These are phyloP conservation scores for Phytophthora aleatoria DNA, from an alignment of 352 stramenopile species.

Conservation along the genomic window DNA sequence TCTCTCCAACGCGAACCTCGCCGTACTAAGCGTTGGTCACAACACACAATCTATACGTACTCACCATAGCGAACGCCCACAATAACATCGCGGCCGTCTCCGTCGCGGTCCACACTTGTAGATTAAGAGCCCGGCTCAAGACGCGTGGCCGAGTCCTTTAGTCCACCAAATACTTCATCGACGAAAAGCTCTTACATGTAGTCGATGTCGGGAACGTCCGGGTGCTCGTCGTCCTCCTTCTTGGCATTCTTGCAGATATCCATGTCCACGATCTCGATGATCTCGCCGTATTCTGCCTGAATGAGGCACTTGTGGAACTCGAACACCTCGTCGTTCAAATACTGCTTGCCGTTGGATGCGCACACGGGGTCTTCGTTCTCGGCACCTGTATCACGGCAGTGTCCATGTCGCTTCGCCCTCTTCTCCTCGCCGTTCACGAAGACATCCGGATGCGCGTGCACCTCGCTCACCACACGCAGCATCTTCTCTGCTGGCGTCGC, in stretches of 20 bases:
- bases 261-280: slow-evolving; percentile 52
- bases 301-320: slow-evolving; percentile 59
- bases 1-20: slow-evolving; percentile 3
- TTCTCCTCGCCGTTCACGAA: slow-evolving; percentile 30
- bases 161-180: slow-evolving; percentile 10
- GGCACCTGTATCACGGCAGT: slow-evolving; percentile 43
- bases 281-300: slow-evolving; percentile 28
- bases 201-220: slow-evolving; percentile 21
- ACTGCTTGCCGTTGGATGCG: slow-evolving; percentile 56
- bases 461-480: slow-evolving; percentile 33
- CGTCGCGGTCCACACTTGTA: not conserved
- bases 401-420: slow-evolving; percentile 32
- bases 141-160: not conserved
- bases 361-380: slow-evolving; percentile 50
- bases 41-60: slow-evolving; percentile 22
- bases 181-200: slow-evolving; percentile 16
- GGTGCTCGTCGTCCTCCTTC: slow-evolving; percentile 35
- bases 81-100: not conserved
- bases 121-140: slow-evolving; percentile 14
- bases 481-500: slow-evolving; percentile 18
- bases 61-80: not conserved
- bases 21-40: slow-evolving; percentile 1
- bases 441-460: slow-evolving; percentile 39
- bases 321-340: slow-evolving; percentile 61
- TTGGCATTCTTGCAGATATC: slow-evolving; percentile 39